Base-by-base conservation (phyloP, 192 early-diverging fungal genomes). In the Podila verticillata region DNA sequence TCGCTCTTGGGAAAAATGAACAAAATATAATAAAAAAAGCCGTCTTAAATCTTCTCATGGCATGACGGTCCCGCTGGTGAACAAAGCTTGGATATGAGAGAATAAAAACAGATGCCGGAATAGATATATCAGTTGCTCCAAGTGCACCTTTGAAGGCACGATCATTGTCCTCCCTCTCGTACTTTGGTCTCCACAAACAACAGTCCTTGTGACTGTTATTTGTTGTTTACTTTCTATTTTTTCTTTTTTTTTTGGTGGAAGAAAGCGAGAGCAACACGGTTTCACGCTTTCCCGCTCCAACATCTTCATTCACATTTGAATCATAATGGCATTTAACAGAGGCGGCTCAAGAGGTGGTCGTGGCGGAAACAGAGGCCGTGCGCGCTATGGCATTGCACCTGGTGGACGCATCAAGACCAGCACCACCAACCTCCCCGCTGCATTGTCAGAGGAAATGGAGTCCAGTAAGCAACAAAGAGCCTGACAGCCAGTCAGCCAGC, bases 361-460 rank as follows among this genome's bases (percentile, higher is more conserved):
- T 1, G 47, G 63, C 17, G 8, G 39, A 44, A 44, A 17, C 13
- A 44, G 63, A 48, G 63, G 75, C 0, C 57, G 39, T 8, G 75
- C 69, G 17, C 68, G 75, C 22, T 71, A 67, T 48, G 75, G 75
- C 13, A 35, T 72, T 26, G 69, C 75, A 1, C 69, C 75, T 20
- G 75, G 75, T n/a, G 75, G 75, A 20, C 68, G 75, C 32, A 48
- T 67, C 57, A 84, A 84, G 62, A 81, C 73, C 20, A 84, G 83
- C 30, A 84, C 83, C 17, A 84, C 83, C 56, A 77, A 77, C 65
- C 59, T 84, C 10, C 83, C 83, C 4, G 44, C 61, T 15, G 79
- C 79, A 28, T 66, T 84, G 30, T 75, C 70, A 28, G 74, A 66
- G 61, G 73, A 84, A 51, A 66, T 84, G 51, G 78, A 84, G 31